A percentile compares a stretch with the other conserved stretches of the same genome.
Evolutionary conservation across 2,329 filamentous ascomycete species (phyloP).

Genomic region (Madurella fahalii): DNA sequence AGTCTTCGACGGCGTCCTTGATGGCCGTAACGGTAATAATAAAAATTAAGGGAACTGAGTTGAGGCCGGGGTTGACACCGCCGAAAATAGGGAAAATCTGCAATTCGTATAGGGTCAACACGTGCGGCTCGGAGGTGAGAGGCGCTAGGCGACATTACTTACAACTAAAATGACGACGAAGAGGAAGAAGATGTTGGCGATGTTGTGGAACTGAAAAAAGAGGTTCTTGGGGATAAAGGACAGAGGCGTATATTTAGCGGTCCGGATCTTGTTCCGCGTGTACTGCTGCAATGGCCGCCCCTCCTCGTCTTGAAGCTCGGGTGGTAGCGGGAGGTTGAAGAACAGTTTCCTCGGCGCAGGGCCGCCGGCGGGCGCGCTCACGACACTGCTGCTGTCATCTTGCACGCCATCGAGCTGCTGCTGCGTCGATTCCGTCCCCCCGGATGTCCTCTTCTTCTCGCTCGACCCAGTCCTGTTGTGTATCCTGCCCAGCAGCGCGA

Average conservation of each 20-base stretch:
- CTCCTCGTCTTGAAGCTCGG: constrained; percentile 71
- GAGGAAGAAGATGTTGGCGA: constrained; percentile 97
- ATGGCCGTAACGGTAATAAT: constrained; percentile 84
- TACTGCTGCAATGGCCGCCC: constrained; percentile 68
- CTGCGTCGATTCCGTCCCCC: constrained; percentile 31
- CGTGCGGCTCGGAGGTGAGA: not conserved
- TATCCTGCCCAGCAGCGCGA: constrained; percentile 74
- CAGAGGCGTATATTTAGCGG: constrained; percentile 92
- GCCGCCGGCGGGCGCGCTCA: constrained; percentile 35
- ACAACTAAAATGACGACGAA: constrained; percentile 93
- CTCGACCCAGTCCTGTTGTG: constrained; percentile 59
- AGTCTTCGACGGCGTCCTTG: constrained; percentile 96
- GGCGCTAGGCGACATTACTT: constrained; percentile 43
- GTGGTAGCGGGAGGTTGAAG: constrained; percentile 81
- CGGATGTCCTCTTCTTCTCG: constrained; percentile 64
- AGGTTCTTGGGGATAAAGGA: constrained; percentile 96
- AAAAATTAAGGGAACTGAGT: constrained; percentile 86
- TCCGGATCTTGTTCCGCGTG: constrained; percentile 93
- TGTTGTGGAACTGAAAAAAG: constrained; percentile 97
- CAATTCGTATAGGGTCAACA: constrained; percentile 28
- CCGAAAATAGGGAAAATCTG: constrained; percentile 97
- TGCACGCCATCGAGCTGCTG: constrained; percentile 21
- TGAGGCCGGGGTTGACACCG: constrained; percentile 81
- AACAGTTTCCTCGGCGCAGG: constrained; percentile 60
- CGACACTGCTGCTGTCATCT: constrained; percentile 33